Evolutionary conservation across 75 land plant species (phyloP).

Genomic region (Sequoia sempervirens): DNA sequence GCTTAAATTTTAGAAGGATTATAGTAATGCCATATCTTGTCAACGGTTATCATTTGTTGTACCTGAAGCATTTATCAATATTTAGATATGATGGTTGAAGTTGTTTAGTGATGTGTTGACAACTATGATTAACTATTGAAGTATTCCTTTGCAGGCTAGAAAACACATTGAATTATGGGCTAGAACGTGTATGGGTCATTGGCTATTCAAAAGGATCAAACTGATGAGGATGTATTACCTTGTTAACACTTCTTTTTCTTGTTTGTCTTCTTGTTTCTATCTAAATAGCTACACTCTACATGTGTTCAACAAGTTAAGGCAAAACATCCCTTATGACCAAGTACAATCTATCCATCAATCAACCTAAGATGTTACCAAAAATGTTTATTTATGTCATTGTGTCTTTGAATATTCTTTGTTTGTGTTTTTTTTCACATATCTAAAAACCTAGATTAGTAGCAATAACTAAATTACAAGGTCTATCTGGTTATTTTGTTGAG

Average conservation of each 20-base stretch:
- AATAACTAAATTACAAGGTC: background rate
- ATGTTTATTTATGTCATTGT: background rate
- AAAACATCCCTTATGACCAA: background rate
- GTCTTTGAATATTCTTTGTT: background rate
- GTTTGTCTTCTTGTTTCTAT: background rate
- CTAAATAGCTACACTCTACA: background rate
- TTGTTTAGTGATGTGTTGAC: background rate
- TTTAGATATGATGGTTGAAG: background rate
- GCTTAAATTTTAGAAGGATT: background rate
- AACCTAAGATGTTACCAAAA: background rate
- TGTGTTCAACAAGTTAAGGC: background rate
- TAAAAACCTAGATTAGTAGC: background rate
- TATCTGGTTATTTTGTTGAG: background rate
- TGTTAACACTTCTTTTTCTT: background rate
- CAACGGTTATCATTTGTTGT: too few relatives aligned
- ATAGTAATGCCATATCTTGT: background rate
- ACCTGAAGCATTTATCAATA: too few relatives aligned
- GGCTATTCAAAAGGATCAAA: conserved; percentile 73
- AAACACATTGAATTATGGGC: conserved; percentile 91
- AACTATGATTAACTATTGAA: background rate
- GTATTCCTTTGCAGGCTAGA: conserved; percentile 53
- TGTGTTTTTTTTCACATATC: background rate
- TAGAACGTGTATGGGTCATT: conserved; percentile 87
- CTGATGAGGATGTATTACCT: conserved; percentile 32
- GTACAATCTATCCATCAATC: background rate